Base-by-base conservation (phyloP, 106 monocot genomes). In the Allium cepa region DNA sequence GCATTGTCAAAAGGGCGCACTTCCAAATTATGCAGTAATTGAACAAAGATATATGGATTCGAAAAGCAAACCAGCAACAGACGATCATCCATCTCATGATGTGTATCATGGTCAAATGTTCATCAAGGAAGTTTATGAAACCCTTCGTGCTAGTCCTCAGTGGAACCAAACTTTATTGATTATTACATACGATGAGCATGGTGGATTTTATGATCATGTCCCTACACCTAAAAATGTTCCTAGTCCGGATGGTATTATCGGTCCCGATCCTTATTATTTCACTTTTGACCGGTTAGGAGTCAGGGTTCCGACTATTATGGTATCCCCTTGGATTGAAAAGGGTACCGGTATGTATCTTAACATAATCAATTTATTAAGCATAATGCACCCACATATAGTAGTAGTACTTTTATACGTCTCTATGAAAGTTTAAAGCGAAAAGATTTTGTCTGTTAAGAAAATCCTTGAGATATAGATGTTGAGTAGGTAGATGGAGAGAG, bases 241-340 rank as follows among this genome's bases (percentile, higher is more conserved):
- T 0, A 88, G 71, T 59, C 92, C 92, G 5, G 92, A 93, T 60
- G 92, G 82, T 0, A 77, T 93, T 52, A 71, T 93, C 8, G 92
- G 92, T 16, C 72, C 80, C 0, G 77, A 69, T 4, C 92, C 92
- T 1, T 93, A 71, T 69, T 78, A 72, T 64, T 93, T 93, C 74
- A 55, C 52, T 0, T 93, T 93, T 52, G 86, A 94, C 12, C 72
- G 67, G n/a, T 68, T 59, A 18, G 59, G 59, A 16, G 59, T 59
- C n/a, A 10, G 71, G 62, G 71, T 72, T 51, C 71, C 71, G 1
- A 72, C 71, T 8, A 72, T 72, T 52, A 62, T 72, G 84, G 84
- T 90, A 27, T 94, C 93, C 11, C 93, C 93, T 0, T 94, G 93
- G 93, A 94, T 94, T 7, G 73, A 90, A n/a, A 94, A 90, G 77